These are phyloP conservation scores for Colletotrichum tamarilloi DNA, from an alignment of 2,329 filamentous ascomycete species.

Conservation along the genomic window DNA sequence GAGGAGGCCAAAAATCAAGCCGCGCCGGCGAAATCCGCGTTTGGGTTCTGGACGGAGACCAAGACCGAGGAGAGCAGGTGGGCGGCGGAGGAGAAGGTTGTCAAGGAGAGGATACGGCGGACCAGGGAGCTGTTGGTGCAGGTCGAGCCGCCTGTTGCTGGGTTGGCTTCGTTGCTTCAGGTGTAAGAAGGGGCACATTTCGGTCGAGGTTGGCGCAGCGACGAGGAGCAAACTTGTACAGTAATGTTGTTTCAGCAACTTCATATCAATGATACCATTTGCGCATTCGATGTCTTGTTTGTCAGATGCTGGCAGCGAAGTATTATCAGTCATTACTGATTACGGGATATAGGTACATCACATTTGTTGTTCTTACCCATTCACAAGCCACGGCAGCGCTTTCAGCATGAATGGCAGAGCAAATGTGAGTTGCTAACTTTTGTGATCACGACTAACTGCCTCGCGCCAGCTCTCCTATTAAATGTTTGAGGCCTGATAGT, in stretches of 20 bases:
- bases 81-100: constrained; percentile 65
- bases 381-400: too few relatives aligned
- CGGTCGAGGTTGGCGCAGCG: too few relatives aligned
- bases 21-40: constrained; percentile 42
- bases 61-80: constrained; percentile 57
- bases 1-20: constrained; percentile 54
- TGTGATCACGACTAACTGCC: too few relatives aligned
- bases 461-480: too few relatives aligned
- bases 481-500: too few relatives aligned
- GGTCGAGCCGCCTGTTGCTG: constrained; percentile 49
- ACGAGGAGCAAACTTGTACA: background rate
- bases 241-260: background rate
- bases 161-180: constrained; percentile 52
- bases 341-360: too few relatives aligned
- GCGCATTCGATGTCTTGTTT: background rate
- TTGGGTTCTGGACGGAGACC: constrained; percentile 53
- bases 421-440: too few relatives aligned
- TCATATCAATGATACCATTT: background rate
- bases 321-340: too few relatives aligned
- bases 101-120: constrained; percentile 62
- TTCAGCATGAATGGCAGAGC: too few relatives aligned
- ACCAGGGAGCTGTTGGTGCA: constrained; percentile 65
- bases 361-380: too few relatives aligned
- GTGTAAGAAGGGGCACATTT: constrained; percentile 41
- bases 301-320: too few relatives aligned